Percentiles rank a stretch among this genome's conserved stretches.
Evolutionary conservation across 164 flowering plant species (phyloP).

Genomic region (Dillenia suffruticosa): DNA sequence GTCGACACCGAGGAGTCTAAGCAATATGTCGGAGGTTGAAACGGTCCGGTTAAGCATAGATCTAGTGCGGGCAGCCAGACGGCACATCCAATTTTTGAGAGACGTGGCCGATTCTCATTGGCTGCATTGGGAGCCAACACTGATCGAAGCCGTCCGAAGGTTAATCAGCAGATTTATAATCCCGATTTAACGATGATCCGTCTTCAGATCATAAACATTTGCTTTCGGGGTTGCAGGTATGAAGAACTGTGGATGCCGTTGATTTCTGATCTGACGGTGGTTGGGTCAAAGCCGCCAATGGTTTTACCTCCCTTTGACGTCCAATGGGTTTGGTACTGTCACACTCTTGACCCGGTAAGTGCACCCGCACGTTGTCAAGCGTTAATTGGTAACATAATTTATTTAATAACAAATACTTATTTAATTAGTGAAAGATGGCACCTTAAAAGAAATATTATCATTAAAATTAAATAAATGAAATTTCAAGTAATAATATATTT

Average conservation of each 20-base stretch:
- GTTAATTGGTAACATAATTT: no score
- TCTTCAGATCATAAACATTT: not conserved
- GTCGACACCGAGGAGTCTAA: conserved; percentile 20
- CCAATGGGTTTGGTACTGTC: conserved; percentile 97
- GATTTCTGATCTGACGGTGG: conserved; percentile 46
- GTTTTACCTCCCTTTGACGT: conserved; percentile 84
- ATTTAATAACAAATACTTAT: not conserved
- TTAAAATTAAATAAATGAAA: no score
- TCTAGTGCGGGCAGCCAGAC: conserved; percentile 74
- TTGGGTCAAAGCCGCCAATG: conserved; percentile 40
- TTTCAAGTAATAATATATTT: no score
- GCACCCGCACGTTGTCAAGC: no score
- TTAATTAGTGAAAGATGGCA: no score
- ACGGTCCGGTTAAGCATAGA: conserved; percentile 40
- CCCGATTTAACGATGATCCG: no score
- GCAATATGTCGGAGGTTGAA: conserved; percentile 38
- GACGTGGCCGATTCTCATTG: conserved; percentile 52
- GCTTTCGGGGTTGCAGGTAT: conserved; percentile 41
- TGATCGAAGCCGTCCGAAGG: conserved; percentile 72
- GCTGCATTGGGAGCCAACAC: conserved; percentile 45
- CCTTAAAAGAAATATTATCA: no score
- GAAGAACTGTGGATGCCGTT: conserved; percentile 96
- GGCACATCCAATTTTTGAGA: conserved; percentile 49
- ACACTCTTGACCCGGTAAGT: conserved; percentile 74
- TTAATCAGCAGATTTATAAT: conserved; percentile 1